phyloP scores from a whole-genome alignment of 495 filamentous ascomycete genomes.

The Collariella sp. region DNA sequence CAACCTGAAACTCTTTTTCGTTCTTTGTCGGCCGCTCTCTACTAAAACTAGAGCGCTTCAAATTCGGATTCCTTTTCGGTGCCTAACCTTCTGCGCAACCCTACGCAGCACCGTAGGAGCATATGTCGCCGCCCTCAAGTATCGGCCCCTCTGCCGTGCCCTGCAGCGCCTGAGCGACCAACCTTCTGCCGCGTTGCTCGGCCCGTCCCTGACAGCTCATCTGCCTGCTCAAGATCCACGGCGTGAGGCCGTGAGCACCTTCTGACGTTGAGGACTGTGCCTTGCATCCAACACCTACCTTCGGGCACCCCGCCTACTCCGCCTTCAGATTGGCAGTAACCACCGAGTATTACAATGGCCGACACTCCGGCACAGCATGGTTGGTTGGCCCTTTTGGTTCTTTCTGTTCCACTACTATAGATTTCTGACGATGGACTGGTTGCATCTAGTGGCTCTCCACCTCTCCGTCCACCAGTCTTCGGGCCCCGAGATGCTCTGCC shows the following conservation, averaged over 20 bases:
- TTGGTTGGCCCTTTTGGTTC: not conserved
- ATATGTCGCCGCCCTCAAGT: not conserved
- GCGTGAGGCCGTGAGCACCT: too few relatives aligned
- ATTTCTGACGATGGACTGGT: not conserved
- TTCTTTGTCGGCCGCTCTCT: not conserved
- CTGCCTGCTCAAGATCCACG: not conserved
- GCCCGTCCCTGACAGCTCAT: not conserved
- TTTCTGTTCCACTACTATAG: not conserved
- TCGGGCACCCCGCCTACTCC: not conserved
- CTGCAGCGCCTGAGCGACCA: too few relatives aligned
- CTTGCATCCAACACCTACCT: not conserved
- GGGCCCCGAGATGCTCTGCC: not conserved
- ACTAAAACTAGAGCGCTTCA: not conserved
- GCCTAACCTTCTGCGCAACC: not conserved
- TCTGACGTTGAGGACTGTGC: too few relatives aligned
- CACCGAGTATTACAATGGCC: too few relatives aligned
- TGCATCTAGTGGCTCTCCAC: slow-evolving; percentile 8
- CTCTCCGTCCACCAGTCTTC: slow-evolving; percentile 1
- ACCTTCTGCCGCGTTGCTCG: not conserved
- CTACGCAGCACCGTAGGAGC: too few relatives aligned
- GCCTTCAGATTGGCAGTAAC: too few relatives aligned
- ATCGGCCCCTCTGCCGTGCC: not conserved
- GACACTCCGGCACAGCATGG: too few relatives aligned
- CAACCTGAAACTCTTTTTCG: not conserved
- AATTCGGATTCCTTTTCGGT: too few relatives aligned